phyloP scores from a whole-genome alignment of 768 basidiomycete genomes.

The Mycena chlorophos region DNA sequence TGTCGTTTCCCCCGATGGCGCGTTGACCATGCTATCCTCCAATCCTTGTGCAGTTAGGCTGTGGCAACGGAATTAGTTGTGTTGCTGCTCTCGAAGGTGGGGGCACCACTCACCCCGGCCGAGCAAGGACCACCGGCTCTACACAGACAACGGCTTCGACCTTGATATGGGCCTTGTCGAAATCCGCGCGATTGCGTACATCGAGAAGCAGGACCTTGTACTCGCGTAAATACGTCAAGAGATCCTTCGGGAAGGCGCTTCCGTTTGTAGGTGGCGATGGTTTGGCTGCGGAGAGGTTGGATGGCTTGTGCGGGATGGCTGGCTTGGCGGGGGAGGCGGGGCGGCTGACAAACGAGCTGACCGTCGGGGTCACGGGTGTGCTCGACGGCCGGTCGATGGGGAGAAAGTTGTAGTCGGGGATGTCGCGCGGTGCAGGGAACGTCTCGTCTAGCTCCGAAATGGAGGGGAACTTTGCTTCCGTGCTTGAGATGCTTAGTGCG shows the following conservation, averaged over 20 bases:
- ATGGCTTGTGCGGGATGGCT: conserved; percentile 35
- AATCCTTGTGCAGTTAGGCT: conserved; percentile 69
- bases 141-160: conserved; percentile 74
- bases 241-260: conserved; percentile 56
- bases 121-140: conserved; percentile 74
- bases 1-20: conserved; percentile 66
- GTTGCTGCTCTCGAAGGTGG: conserved; percentile 1
- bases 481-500: conserved; percentile 18
- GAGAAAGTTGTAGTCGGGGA: conserved; percentile 33
- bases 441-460: conserved; percentile 73
- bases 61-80: conserved; percentile 9
- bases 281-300: conserved; percentile 39
- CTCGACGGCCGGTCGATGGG: conserved; percentile 64
- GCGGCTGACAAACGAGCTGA: conserved; percentile 58
- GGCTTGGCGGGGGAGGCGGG: conserved; percentile 57
- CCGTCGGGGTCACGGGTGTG: conserved; percentile 62
- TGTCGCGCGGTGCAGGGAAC: conserved; percentile 32
- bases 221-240: conserved; percentile 57
- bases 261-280: conserved; percentile 60
- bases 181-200: conserved; percentile 76
- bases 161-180: conserved; percentile 71
- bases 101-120: conserved; percentile 57
- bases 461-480: conserved; percentile 54
- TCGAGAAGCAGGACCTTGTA: conserved; percentile 77
- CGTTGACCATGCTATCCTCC: conserved; percentile 72